Conservation (phyloP, 805 yeast species). For the Brettanomyces sp. region DNA sequence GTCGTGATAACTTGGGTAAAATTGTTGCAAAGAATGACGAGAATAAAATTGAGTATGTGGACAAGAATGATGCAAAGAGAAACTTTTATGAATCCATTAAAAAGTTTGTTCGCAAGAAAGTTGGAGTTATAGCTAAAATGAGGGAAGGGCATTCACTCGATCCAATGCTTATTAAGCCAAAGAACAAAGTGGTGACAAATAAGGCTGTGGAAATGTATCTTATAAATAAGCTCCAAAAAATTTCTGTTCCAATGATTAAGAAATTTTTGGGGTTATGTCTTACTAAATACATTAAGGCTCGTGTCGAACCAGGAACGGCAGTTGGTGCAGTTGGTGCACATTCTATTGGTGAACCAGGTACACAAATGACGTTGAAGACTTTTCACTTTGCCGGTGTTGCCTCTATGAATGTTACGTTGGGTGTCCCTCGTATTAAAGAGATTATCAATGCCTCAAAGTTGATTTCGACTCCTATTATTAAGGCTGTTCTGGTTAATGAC, state of each 20-base stretch:
- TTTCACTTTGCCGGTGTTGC: conserved; percentile 97
- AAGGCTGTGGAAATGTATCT: conserved; percentile 29
- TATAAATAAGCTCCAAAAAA: conserved; percentile 56
- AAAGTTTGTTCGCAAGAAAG: conserved; percentile 50
- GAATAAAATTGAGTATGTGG: conserved; percentile 56
- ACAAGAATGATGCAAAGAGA: conserved; percentile 82
- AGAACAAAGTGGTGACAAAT: conserved; percentile 13
- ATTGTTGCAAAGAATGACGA: conserved; percentile 33
- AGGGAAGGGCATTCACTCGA: conserved; percentile 44
- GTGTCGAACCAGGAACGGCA: conserved; percentile 98
- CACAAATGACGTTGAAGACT: conserved; percentile 88
- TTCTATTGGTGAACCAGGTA: conserved; percentile 98
- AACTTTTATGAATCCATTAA: conserved; percentile 71
- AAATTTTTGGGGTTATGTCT: conserved; percentile 71
- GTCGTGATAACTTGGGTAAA: conserved; percentile 69
- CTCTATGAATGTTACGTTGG: conserved; percentile 95
- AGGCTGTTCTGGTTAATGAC: conserved; percentile 86
- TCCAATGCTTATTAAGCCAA: conserved; percentile 31
- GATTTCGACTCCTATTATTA: conserved; percentile 93
- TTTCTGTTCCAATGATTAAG: conserved; percentile 49
- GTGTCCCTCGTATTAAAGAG: conserved; percentile 99
- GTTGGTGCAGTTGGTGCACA: conserved; percentile 99
- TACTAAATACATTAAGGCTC: conserved; percentile 75
- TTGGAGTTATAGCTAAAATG: conserved; percentile 42
- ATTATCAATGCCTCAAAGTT: conserved; percentile 94